Conservation (phyloP, 768 basidiomycete species). For the Leucocoprinus leucothites region DNA sequence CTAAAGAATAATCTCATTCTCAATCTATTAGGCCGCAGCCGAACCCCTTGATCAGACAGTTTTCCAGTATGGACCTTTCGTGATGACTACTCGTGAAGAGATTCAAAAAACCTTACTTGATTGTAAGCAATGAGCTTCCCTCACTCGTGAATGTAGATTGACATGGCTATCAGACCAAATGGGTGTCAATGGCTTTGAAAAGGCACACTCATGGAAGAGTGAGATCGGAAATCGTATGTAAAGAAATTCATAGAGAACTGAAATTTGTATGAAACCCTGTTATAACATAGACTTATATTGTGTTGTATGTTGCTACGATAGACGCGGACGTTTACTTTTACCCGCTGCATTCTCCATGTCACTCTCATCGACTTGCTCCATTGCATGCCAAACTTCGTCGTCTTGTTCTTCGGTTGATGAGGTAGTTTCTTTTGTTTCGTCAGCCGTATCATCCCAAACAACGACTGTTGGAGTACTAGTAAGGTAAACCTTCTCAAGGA, state of each 20-base stretch:
- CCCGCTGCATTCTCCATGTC: constrained; percentile 11
- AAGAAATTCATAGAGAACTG: background rate
- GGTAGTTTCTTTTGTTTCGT: constrained; percentile 20
- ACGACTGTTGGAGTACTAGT: constrained; percentile 60
- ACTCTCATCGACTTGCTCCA: constrained; percentile 45
- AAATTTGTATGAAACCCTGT: background rate
- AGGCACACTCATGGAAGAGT: constrained; percentile 83
- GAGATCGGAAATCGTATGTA: constrained; percentile 55
- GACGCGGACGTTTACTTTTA: constrained; percentile 14
- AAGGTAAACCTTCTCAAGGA: constrained; percentile 62
- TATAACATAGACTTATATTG: background rate
- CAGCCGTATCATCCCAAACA: constrained; percentile 50
- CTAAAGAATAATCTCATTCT: constrained; percentile 2
- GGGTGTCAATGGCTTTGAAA: constrained; percentile 88
- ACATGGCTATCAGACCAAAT: constrained; percentile 51
- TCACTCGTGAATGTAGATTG: constrained; percentile 4
- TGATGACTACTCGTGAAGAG: constrained; percentile 79
- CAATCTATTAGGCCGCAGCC: constrained; percentile 59
- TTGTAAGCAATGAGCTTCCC: constrained; percentile 41
- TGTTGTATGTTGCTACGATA: background rate
- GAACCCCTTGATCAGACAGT: constrained; percentile 89
- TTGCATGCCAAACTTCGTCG: constrained; percentile 67
- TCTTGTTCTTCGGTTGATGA: constrained; percentile 54
- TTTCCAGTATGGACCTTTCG: constrained; percentile 85
- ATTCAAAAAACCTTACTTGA: constrained; percentile 81